These are phyloP conservation scores for Sanghuangporus baumii DNA, from an alignment of 1,284 basidiomycete species.

Conservation along the genomic window DNA sequence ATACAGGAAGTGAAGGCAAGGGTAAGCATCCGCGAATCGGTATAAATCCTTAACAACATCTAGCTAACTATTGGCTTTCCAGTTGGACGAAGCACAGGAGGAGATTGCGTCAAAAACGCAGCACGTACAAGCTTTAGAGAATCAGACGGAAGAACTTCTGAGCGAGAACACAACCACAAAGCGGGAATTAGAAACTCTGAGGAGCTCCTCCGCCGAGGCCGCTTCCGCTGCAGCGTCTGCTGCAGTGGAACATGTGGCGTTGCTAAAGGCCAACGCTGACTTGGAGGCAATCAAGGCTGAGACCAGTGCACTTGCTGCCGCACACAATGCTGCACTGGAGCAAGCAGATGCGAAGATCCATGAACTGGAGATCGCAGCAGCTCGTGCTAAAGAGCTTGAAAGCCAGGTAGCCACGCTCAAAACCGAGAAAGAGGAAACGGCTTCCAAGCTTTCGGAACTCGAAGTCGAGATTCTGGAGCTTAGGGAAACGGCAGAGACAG, in stretches of 20 bases:
- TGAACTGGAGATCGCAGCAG: slow-evolving; percentile 39
- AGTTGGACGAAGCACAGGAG: slow-evolving; percentile 50
- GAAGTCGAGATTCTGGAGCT: slow-evolving; percentile 77
- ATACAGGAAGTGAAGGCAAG: slow-evolving; percentile 31
- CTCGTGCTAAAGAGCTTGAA: slow-evolving; percentile 41
- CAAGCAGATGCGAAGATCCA: slow-evolving; percentile 41
- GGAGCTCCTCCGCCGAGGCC: slow-evolving; percentile 39
- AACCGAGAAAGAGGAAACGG: slow-evolving; percentile 67
- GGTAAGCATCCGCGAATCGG: background rate
- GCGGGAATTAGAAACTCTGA: slow-evolving; percentile 47
- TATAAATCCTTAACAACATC: no score
- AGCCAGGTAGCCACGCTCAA: slow-evolving; percentile 52
- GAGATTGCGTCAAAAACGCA: slow-evolving; percentile 36
- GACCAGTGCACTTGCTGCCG: slow-evolving; percentile 42
- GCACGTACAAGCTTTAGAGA: slow-evolving; percentile 42
- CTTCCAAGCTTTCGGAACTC: slow-evolving; percentile 70
- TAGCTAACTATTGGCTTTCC: background rate
- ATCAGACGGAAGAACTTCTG: slow-evolving; percentile 47
- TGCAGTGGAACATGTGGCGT: slow-evolving; percentile 54
- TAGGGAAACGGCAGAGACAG: slow-evolving; percentile 62
- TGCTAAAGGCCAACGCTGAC: slow-evolving; percentile 59
- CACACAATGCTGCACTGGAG: slow-evolving; percentile 43
- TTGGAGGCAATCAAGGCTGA: slow-evolving; percentile 54
- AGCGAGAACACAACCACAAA: slow-evolving; percentile 45
- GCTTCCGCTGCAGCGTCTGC: slow-evolving; percentile 43